These are phyloP conservation scores for Hebeloma cylindrosporum DNA, from an alignment of 768 basidiomycete species.

Conservation along the genomic window DNA sequence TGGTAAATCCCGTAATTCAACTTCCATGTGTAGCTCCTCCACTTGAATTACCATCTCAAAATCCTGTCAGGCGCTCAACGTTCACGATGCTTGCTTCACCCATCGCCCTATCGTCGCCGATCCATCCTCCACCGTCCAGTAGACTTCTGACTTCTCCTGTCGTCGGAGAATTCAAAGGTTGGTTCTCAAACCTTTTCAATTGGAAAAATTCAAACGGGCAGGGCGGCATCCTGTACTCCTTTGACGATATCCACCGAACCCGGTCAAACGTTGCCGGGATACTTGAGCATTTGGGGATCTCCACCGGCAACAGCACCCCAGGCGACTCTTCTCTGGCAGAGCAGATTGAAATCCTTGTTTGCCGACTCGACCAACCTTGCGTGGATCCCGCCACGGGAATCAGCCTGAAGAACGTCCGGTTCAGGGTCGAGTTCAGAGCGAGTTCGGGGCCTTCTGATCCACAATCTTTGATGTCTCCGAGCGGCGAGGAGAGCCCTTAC, in stretches of 20 bases:
- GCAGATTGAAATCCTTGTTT: conserved; percentile 33
- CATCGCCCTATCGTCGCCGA: conserved; percentile 39
- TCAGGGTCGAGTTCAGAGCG: conserved; percentile 74
- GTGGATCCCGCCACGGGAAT: conserved; percentile 39
- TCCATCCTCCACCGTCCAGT: conserved; percentile 31
- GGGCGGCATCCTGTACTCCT: conserved; percentile 52
- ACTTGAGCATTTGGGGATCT: conserved; percentile 63
- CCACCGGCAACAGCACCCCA: conserved; percentile 38
- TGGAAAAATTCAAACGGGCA: conserved; percentile 66
- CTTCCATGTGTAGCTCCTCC: conserved; percentile 47
- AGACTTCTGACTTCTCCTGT: conserved; percentile 60
- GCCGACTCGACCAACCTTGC: conserved; percentile 53
- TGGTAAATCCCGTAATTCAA: background rate
- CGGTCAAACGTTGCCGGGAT: conserved; percentile 63
- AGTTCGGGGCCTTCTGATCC: conserved; percentile 8
- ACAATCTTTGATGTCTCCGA: conserved; percentile 5
- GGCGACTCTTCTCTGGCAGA: conserved; percentile 17
- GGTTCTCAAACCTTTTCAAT: conserved; percentile 95
- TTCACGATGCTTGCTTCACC: conserved; percentile 50
- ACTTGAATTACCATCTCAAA: conserved; percentile 49
- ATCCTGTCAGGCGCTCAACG: conserved; percentile 44
- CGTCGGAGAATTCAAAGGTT: conserved; percentile 82
- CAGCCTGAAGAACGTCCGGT: conserved; percentile 73
- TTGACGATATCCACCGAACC: conserved; percentile 56
- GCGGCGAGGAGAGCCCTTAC: conserved; percentile 23